Evolutionary conservation across 805 yeast genomes (phyloP).

Genomic region (Peterozyma xylosa): DNA sequence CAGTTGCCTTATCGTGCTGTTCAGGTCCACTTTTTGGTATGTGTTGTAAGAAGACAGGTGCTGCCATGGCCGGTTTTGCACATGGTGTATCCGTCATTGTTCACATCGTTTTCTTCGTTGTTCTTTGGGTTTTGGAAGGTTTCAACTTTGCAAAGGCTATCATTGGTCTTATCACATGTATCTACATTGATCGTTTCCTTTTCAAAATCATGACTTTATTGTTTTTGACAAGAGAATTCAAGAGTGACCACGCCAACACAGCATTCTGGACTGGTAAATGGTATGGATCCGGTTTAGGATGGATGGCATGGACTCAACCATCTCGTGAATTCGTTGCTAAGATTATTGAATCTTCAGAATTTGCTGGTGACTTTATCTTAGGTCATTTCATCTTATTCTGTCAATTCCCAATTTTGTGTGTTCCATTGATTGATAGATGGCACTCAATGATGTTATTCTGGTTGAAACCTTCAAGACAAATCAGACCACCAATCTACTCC

Average conservation of each 20-base stretch:
- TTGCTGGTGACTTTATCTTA: slow-evolving; percentile 92
- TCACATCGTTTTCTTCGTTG: slow-evolving; percentile 82
- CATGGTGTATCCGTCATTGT: slow-evolving; percentile 91
- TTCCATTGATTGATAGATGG: slow-evolving; percentile 93
- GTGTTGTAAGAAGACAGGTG: slow-evolving; percentile 96
- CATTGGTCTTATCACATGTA: slow-evolving; percentile 76
- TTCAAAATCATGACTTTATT: slow-evolving; percentile 77
- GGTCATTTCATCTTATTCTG: slow-evolving; percentile 85
- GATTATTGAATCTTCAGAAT: slow-evolving; percentile 88
- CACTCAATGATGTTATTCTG: slow-evolving; percentile 98
- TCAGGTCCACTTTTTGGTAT: slow-evolving; percentile 92
- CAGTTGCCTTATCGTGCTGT: slow-evolving; percentile 87
- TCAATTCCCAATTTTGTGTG: slow-evolving; percentile 78
- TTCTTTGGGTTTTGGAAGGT: slow-evolving; percentile 96
- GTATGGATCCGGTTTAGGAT: slow-evolving; percentile 92
- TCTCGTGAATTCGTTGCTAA: slow-evolving; percentile 92
- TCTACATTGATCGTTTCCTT: slow-evolving; percentile 80
- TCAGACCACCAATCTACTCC: slow-evolving; percentile 96
- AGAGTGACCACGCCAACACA: slow-evolving; percentile 89
- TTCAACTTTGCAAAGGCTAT: slow-evolving; percentile 84
- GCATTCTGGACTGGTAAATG: slow-evolving; percentile 99
- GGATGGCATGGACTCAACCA: slow-evolving; percentile 94
- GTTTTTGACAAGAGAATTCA: slow-evolving; percentile 88
- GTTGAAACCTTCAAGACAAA: slow-evolving; percentile 95
- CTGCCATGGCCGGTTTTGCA: slow-evolving; percentile 91